Base-by-base conservation (phyloP, 177 flowering plant species). In the Tripterygium wilfordii region DNA sequence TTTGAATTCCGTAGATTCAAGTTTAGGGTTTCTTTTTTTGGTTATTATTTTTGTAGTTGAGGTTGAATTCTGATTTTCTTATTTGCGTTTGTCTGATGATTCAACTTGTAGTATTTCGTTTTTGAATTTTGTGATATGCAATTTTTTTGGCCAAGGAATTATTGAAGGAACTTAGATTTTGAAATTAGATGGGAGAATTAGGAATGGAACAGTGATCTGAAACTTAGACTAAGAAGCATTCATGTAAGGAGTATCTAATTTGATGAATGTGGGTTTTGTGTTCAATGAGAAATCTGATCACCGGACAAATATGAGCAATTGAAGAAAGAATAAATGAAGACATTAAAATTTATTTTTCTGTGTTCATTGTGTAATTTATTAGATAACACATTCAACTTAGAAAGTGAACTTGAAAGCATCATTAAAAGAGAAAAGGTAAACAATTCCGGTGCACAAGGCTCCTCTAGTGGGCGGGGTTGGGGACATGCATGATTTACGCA, bases 11-110 rank as follows among this genome's bases (percentile, higher is more conserved):
- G n/a, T n/a, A n/a, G n/a, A n/a, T n/a, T n/a, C n/a, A n/a, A n/a
- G 47, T 53, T 18, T 45, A 46, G 58, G 58, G 63, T 60, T 60
- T 53, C 8, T 14, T 19, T 28, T 17, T 51, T 14, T 17, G 10
- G 42, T 14, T 23, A 17, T 15, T 30, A 16, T 35, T 8, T 13
- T 17, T 16, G 14, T 38, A 13, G 20, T 39, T 38, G 37, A 19
- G 29, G 21, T n/a, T 15, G 23, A 17, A 41, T 29, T n/a, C n/a
- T n/a, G 9, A 18, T 21, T 32, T 50, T 15, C 9, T 20, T 19
- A 5, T 1, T 14, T 10, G 20, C 16, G 50, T 20, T 47, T 47
- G 3, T 3, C 12, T n/a, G n/a, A 1, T 19, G 35, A 13, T 31
- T 7, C 10, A 31, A 32, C 21, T 47, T 47, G 27, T 21, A 13